These are phyloP conservation scores for Puccinia coronata DNA, from an alignment of 1,284 basidiomycete species.

Conservation along the genomic window DNA sequence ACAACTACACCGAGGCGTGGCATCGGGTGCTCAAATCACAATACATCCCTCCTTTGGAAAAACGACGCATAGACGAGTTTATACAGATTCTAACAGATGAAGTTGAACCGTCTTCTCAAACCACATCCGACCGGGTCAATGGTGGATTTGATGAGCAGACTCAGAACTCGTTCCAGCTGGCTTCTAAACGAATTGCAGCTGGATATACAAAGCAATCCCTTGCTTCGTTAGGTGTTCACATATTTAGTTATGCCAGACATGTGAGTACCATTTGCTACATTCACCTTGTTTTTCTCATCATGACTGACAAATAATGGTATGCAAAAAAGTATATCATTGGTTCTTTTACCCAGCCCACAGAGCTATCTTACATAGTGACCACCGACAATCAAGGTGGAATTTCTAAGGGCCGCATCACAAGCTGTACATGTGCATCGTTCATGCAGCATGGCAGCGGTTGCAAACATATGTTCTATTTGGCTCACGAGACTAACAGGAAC, in stretches of 20 bases:
- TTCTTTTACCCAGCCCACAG: background rate
- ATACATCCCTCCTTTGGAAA: background rate
- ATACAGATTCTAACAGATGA: background rate
- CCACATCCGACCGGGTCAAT: background rate
- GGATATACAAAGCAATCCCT: no score
- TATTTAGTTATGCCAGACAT: no score
- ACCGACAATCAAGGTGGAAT: background rate
- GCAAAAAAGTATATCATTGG: background rate
- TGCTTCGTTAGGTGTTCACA: no score
- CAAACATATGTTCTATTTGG: background rate
- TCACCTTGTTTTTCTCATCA: no score
- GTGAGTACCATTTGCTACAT: no score
- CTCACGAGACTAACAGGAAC: no score
- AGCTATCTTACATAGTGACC: background rate
- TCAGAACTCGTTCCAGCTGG: background rate
- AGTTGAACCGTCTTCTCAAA: background rate
- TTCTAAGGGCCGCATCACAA: background rate
- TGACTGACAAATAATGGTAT: no score
- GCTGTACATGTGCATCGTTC: background rate
- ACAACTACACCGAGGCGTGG: conserved; percentile 8
- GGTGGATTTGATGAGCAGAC: background rate
- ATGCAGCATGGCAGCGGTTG: background rate
- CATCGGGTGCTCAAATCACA: background rate
- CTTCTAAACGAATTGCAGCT: no score
- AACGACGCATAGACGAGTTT: background rate